Evolutionary conservation across 495 filamentous ascomycete species (phyloP).

Genomic region (Annulohypoxylon stygium): DNA sequence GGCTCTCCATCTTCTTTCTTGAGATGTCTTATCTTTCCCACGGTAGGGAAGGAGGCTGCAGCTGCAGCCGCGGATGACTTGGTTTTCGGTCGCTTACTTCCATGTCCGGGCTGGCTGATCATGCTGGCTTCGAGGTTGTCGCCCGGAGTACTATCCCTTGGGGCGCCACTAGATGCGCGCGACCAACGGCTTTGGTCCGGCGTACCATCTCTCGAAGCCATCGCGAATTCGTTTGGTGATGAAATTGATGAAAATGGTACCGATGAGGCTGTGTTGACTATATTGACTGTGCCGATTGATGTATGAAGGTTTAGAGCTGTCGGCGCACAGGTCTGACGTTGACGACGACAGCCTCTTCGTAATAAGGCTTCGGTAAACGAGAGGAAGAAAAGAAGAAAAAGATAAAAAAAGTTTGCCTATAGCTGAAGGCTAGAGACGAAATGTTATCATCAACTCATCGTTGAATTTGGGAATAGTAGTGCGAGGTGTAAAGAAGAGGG

Average conservation of each 20-base stretch:
- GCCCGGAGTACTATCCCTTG: slow-evolving; percentile 44
- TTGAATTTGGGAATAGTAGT: slow-evolving; percentile 13
- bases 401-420: slow-evolving; percentile 20
- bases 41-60: slow-evolving; percentile 60
- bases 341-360: slow-evolving; percentile 10
- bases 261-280: not conserved
- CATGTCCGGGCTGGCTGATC: slow-evolving; percentile 44
- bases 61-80: slow-evolving; percentile 26
- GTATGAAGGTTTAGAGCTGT: slow-evolving; percentile 4
- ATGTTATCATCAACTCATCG: slow-evolving; percentile 28
- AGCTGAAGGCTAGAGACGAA: slow-evolving; percentile 21
- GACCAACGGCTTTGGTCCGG: slow-evolving; percentile 46
- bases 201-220: slow-evolving; percentile 49
- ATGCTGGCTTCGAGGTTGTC: slow-evolving; percentile 48
- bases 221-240: slow-evolving; percentile 24
- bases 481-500: not conserved
- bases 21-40: slow-evolving; percentile 92
- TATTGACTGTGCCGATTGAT: slow-evolving; percentile 8
- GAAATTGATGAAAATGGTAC: not conserved
- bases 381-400: slow-evolving; percentile 13
- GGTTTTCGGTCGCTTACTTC: slow-evolving; percentile 45
- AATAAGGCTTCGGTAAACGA: slow-evolving; percentile 12
- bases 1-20: slow-evolving; percentile 99
- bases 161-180: slow-evolving; percentile 42
- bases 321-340: slow-evolving; percentile 13